Base-by-base conservation (phyloP, 805 yeast species). In the Cyberlindnera mississippiensis region DNA sequence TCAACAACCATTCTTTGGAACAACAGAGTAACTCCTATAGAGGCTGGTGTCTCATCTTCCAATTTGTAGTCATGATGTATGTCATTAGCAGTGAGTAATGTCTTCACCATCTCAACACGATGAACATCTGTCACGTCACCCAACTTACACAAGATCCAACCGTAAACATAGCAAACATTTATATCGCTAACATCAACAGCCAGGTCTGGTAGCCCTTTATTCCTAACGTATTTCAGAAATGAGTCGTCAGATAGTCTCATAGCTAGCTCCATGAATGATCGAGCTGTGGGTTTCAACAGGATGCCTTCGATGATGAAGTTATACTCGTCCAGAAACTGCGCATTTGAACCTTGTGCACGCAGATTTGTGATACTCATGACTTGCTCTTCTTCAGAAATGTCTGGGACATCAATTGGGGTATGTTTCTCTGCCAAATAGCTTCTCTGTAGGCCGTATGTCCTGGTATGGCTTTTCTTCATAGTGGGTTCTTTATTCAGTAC, bases 321-420 rank as follows among this genome's bases (percentile, higher is more conserved):
- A 27, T 62, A 44, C 26, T 68, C 71, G 38, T 67, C 69, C 33
- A 52, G 52, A 35, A 50, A 60, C 40, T 63, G 61, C 2, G 63
- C 44, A 13, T 55, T 53, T 18, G 57, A 56, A 3, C 76, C 76
- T 41, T 61, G 57, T 2, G 60, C 57, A 31, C 61, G 54, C 16
- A 67, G 52, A 28, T 59, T 60, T 6, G 56, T 28, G n/a, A 59
- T 44, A 9, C 56, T 56, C 33, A 56, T 57, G 13, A 60, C 2
- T 6, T 35, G 17, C 2, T 37, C 45, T 19, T 40, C 44, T 9
- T 20, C 24, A n/a, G n/a, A n/a, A n/a, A n/a, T n/a, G n/a, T n/a
- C n/a, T n/a, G n/a, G n/a, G 12, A 28, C 36, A 28, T 37, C 35
- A 10, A 24, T 28, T 19, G 11, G 39, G 31, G 18, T 46, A 52